Base-by-base conservation (phyloP, 257 asterid species). In the Asclepias syriaca region DNA sequence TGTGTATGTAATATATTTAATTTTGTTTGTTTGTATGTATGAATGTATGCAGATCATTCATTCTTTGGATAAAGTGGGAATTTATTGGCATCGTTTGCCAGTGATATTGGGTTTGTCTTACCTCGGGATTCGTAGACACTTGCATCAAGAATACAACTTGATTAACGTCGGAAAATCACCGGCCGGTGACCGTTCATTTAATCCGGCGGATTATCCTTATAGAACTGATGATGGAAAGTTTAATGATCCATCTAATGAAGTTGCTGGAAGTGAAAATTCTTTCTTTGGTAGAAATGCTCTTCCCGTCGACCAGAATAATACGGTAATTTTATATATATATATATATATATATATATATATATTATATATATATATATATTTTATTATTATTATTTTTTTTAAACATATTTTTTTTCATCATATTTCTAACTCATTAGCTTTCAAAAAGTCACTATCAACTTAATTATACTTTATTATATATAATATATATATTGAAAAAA, bases 71-170 rank as follows among this genome's bases (percentile, higher is more conserved):
- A 83, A 69, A 74, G 34, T 72, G 15, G 85, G 78, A 1, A 67
- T 73, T 13, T 16, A 50, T 50, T 89, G 96, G 93, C 87, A 84
- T 58, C 80, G 85, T 22, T 72, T 87, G 15, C 96, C 96, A 0
- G 91, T 87, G 65, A 63, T 85, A 27, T 49, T 89, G 69, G 96
- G 96, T 4, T 45, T 89, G 34, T 1, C 69, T 6, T 89, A 89
- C 78, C 77, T 89, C 2, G 65, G 32, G 50, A 72, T 85, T 9
- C 87, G 93, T 0, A 84, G 91, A 0, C 83, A 34, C 49, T 83
- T 89, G 27, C 85, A 89, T 76, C 84, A 87, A n/a, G 56, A 79
- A 40, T 87, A 89, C 77, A 89, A 87, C 77, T 77, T 89, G 82
- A 56, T 89, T 68, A 85, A 83, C 72, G 90, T 87, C 0, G 93